These are phyloP conservation scores for Hypoxylon sp. DNA, from an alignment of 2,329 filamentous ascomycete species.

Conservation along the genomic window DNA sequence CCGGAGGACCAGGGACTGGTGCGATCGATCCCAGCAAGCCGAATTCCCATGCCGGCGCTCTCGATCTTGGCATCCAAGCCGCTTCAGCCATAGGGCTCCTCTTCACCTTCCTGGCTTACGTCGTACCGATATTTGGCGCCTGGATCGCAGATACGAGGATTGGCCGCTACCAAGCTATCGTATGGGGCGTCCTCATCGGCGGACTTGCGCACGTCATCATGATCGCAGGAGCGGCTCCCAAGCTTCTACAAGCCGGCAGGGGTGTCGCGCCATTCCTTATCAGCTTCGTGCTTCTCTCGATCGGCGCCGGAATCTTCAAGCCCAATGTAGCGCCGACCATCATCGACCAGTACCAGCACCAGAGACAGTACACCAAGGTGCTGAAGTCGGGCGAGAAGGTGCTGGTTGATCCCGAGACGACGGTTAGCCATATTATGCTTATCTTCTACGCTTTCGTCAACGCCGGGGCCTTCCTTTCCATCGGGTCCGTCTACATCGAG, in stretches of 20 bases:
- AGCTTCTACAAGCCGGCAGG: slow-evolving; percentile 56
- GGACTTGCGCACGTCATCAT: slow-evolving; percentile 71
- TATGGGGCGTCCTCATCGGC: slow-evolving; percentile 61
- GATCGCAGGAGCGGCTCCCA: slow-evolving; percentile 67
- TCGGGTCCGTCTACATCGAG: slow-evolving; percentile 66
- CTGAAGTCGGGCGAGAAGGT: slow-evolving; percentile 55
- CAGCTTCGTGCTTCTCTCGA: slow-evolving; percentile 69
- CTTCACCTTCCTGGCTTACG: slow-evolving; percentile 58
- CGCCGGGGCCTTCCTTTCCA: slow-evolving; percentile 59
- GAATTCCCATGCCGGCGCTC: slow-evolving; percentile 56
- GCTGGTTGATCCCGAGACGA: slow-evolving; percentile 56
- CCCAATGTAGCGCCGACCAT: slow-evolving; percentile 59
- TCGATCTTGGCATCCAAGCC: slow-evolving; percentile 58
- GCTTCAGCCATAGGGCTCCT: slow-evolving; percentile 55
- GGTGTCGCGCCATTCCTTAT: slow-evolving; percentile 66
- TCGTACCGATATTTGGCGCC: slow-evolving; percentile 59
- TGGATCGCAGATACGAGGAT: slow-evolving; percentile 70
- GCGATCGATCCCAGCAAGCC: slow-evolving; percentile 45
- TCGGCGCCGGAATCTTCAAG: slow-evolving; percentile 77
- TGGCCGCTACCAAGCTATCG: slow-evolving; percentile 73
- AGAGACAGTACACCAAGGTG: slow-evolving; percentile 51
- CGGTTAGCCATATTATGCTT: slow-evolving; percentile 54
- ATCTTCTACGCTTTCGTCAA: slow-evolving; percentile 54
- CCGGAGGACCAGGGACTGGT: slow-evolving; percentile 47
- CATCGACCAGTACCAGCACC: slow-evolving; percentile 54